Base-by-base conservation (phyloP, 345 rosid species). In the Erodium maritimum region DNA sequence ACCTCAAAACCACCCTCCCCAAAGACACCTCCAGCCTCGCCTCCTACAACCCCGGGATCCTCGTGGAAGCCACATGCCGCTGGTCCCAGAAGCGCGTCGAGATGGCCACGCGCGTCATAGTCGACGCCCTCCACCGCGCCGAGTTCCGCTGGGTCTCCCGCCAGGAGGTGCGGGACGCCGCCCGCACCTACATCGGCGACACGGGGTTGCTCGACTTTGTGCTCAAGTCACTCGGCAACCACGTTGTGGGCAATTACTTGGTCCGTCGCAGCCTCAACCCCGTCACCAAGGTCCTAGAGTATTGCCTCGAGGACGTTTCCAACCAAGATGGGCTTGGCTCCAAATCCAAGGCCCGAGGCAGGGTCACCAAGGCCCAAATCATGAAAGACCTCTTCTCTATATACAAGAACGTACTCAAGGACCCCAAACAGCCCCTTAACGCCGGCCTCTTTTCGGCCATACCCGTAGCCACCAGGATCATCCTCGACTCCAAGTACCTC, bases 111-210 rank as follows among this genome's bases (percentile, higher is more conserved):
- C 64, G 83, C 59, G 96, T 84, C 58, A 84, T 91, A 3, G 83
- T 91, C 17, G 96, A 91, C 60, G 82, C 93, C 21, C 19, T 86
- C 20, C 84, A 79, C 74, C 67, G 78, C 51, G 86, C 85, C 0
- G 81, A 80, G 21, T 71, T 61, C 61, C 72, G 82, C 65, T 88
- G 94, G 96, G 77, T 91, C 58, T 86, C 96, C 19, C 80, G 98
- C 65, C 96, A 91, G 67, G 95, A 91, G 77, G 89, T 88, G 16
- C 77, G 98, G 64, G 98, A 86, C 60, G 89, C 89, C 13, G 95
- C 98, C 5, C 81, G 98, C 55, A 77, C 82, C 5, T 83, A 86
- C 62, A 86, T 91, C 0, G 98, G 95, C 3, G 98, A 91, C 73
- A 91, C 98, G 0, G 98, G 98, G 10, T 65, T 88, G 70, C 80